phyloP scores from a whole-genome alignment of 31 red algal species.

The Odonthalia washingtoniensis region DNA sequence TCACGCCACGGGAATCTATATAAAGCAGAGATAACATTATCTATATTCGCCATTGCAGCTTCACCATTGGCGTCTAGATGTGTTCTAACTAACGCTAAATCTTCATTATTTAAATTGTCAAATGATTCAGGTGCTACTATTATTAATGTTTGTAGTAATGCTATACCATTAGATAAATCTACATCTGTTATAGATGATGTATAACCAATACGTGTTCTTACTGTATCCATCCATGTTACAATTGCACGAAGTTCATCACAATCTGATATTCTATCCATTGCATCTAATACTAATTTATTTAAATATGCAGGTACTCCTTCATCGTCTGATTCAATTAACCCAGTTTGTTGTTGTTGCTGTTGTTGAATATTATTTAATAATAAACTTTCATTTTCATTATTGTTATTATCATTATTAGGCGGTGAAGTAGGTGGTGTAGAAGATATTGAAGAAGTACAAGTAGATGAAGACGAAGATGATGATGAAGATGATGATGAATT shows the following conservation, averaged over 20 bases:
- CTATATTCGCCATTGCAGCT: slow-evolving; percentile 41
- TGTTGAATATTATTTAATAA: neutral
- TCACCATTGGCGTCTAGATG: slow-evolving; percentile 52
- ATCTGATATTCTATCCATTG: slow-evolving; percentile 57
- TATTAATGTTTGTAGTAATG: slow-evolving; percentile 59
- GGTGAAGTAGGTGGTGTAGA: neutral
- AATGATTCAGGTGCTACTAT: slow-evolving; percentile 38
- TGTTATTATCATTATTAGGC: neutral
- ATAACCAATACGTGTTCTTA: slow-evolving; percentile 35
- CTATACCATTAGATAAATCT: slow-evolving; percentile 64
- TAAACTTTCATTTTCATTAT: no score
- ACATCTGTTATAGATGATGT: slow-evolving; percentile 40
- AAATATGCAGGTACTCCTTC: slow-evolving; percentile 58
- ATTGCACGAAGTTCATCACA: slow-evolving; percentile 55
- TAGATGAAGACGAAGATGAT: neutral
- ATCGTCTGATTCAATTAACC: slow-evolving; percentile 46
- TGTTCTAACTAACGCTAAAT: slow-evolving; percentile 8
- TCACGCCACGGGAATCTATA: slow-evolving; percentile 54
- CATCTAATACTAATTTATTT: slow-evolving; percentile 45
- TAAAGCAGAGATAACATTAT: slow-evolving; percentile 30
- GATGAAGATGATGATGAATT: neutral
- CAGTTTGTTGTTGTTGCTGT: neutral
- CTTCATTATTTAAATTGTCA: neutral
- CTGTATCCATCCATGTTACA: slow-evolving; percentile 61
- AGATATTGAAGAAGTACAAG: neutral